Evolutionary conservation across 2,329 filamentous ascomycete genomes (phyloP).

Genomic region (Alternaria sp.): DNA sequence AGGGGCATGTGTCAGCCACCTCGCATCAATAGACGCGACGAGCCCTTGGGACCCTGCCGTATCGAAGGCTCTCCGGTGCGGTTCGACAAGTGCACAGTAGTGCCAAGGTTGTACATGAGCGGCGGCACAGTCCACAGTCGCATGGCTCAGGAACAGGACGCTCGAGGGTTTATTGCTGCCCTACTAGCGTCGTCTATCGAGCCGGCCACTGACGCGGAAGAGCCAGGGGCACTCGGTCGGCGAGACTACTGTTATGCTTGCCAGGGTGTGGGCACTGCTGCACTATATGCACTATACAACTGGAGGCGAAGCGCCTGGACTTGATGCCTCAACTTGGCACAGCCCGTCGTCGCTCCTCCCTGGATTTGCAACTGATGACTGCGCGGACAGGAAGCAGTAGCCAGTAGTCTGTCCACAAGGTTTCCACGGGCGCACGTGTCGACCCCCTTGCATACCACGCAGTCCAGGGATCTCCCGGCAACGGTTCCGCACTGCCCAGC

Average conservation of each 20-base stretch:
- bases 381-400: not conserved
- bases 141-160: conserved; percentile 3
- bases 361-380: conserved; percentile 2
- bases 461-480: conserved; percentile 31
- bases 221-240: conserved; percentile 10
- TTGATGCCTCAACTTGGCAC: not conserved
- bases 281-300: conserved; percentile 4
- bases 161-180: conserved; percentile 17
- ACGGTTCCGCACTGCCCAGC: conserved; percentile 33
- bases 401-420: not conserved
- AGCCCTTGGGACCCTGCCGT: conserved; percentile 13
- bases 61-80: not conserved
- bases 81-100: conserved; percentile 5
- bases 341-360: not conserved
- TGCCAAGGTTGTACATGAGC: not conserved
- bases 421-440: conserved; percentile 10
- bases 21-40: conserved; percentile 6
- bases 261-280: conserved; percentile 1
- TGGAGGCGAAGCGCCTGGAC: conserved; percentile 13
- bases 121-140: not conserved
- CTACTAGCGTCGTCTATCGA: conserved; percentile 13
- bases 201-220: conserved; percentile 14
- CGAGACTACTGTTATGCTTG: conserved; percentile 9
- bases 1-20: conserved; percentile 11
- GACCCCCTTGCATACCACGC: conserved; percentile 19